Conservation (phyloP, 768 basidiomycete species). For the Lentinula boryana region DNA sequence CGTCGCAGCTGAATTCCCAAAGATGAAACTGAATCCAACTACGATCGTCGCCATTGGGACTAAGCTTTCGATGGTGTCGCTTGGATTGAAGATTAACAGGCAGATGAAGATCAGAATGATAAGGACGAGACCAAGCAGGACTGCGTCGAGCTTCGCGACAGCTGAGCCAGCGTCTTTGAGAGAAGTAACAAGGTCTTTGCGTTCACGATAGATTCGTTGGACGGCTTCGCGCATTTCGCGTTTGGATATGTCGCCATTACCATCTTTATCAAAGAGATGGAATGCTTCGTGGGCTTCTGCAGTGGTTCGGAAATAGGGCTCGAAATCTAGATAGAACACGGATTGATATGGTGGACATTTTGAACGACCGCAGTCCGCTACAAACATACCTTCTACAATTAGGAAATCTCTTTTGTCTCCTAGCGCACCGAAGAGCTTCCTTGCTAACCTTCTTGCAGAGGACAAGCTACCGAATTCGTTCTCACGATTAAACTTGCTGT, state of each 20-base stretch:
- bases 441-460: slow-evolving; percentile 62
- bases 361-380: neutral
- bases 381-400: slow-evolving; percentile 52
- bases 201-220: slow-evolving; percentile 72
- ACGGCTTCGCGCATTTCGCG: slow-evolving; percentile 81
- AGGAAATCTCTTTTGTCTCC: slow-evolving; percentile 56
- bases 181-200: slow-evolving; percentile 63
- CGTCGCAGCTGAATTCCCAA: slow-evolving; percentile 75
- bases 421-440: slow-evolving; percentile 60
- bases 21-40: slow-evolving; percentile 81
- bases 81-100: slow-evolving; percentile 68
- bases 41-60: slow-evolving; percentile 77
- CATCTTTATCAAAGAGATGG: slow-evolving; percentile 69
- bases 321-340: slow-evolving; percentile 48
- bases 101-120: slow-evolving; percentile 60
- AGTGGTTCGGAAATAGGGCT: slow-evolving; percentile 67
- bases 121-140: slow-evolving; percentile 54
- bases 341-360: neutral
- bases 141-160: slow-evolving; percentile 74
- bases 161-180: slow-evolving; percentile 74
- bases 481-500: slow-evolving; percentile 52
- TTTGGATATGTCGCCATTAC: slow-evolving; percentile 76
- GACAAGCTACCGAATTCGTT: slow-evolving; percentile 49
- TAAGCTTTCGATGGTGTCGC: slow-evolving; percentile 61
- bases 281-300: slow-evolving; percentile 77